These are phyloP conservation scores for Moesziomyces parantarcticus DNA, from an alignment of 1,284 basidiomycete genomes.

Conservation along the genomic window DNA sequence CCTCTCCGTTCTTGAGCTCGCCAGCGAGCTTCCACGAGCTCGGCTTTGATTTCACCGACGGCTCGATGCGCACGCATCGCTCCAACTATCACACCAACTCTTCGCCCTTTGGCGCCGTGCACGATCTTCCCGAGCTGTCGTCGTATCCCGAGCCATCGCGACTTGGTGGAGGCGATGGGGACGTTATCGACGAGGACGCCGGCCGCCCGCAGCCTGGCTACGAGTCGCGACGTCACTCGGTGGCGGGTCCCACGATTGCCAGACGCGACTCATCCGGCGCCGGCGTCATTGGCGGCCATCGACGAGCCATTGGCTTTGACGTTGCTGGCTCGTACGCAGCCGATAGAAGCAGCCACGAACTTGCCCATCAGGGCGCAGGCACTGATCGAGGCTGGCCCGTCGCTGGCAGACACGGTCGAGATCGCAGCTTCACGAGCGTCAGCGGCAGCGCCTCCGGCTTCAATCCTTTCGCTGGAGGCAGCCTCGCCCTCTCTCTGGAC, in stretches of 20 bases:
- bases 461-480: conserved; percentile 44
- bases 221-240: conserved; percentile 58
- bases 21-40: conserved; percentile 32
- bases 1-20: conserved; percentile 39
- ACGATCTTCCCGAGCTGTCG: conserved; percentile 31
- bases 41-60: conserved; percentile 22
- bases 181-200: not conserved
- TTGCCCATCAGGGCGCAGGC: not conserved
- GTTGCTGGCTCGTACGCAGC: conserved; percentile 5
- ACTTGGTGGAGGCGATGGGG: not conserved
- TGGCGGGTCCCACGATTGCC: conserved; percentile 20
- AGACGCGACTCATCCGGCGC: conserved; percentile 23
- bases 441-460: conserved; percentile 31
- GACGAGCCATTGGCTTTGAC: conserved; percentile 57
- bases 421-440: conserved; percentile 35
- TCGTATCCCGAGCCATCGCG: conserved; percentile 21
- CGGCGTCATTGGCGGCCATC: conserved; percentile 43
- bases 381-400: conserved; percentile 19
- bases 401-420: conserved; percentile 16
- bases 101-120: conserved; percentile 29
- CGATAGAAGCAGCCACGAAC: not conserved
- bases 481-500: conserved; percentile 53
- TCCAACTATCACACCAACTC: conserved; percentile 14
- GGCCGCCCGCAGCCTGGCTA: conserved; percentile 19
- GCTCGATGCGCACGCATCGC: conserved; percentile 19